phyloP scores from a whole-genome alignment of 441 rosid genomes.

The Erysimum cheiri region DNA sequence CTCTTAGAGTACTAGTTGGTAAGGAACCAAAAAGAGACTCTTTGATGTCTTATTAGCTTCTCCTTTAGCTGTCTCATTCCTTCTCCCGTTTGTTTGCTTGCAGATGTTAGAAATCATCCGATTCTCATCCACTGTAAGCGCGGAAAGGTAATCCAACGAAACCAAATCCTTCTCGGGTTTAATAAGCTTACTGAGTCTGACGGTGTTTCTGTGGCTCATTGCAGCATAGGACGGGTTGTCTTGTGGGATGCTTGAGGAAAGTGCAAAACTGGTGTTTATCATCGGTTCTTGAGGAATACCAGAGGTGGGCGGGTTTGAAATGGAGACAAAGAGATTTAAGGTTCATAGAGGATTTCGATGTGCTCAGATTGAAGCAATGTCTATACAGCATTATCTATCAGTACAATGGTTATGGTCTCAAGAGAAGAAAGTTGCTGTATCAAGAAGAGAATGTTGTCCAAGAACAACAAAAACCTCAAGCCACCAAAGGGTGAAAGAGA shows the following conservation, averaged over 20 bases:
- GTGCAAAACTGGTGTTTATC: constrained; percentile 86
- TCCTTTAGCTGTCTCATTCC: constrained; percentile 10
- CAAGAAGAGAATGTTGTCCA: constrained; percentile 56
- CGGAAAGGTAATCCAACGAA: constrained; percentile 64
- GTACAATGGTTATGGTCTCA: constrained; percentile 82
- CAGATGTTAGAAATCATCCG: constrained; percentile 95
- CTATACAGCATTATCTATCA: constrained; percentile 75
- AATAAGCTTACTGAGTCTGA: not conserved
- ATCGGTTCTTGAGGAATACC: constrained; percentile 81
- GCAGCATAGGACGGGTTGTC: constrained; percentile 96
- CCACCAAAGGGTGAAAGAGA: constrained; percentile 49
- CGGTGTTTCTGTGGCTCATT: constrained; percentile 28
- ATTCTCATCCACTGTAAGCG: constrained; percentile 90
- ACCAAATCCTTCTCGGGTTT: not conserved
- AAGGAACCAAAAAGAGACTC: constrained; percentile 35
- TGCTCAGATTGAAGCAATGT: constrained; percentile 59
- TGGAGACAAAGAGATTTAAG: constrained; percentile 62
- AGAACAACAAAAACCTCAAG: constrained; percentile 55
- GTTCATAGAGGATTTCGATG: constrained; percentile 72
- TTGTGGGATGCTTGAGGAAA: constrained; percentile 93
- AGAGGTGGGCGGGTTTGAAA: constrained; percentile 69
- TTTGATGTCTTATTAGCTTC: constrained; percentile 8
- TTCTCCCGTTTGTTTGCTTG: constrained; percentile 21
- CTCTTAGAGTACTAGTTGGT: constrained; percentile 85
- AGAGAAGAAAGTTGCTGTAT: constrained; percentile 77